Base-by-base conservation (phyloP, 2,329 filamentous ascomycete genomes). In the Blastomyces emzantsi region DNA sequence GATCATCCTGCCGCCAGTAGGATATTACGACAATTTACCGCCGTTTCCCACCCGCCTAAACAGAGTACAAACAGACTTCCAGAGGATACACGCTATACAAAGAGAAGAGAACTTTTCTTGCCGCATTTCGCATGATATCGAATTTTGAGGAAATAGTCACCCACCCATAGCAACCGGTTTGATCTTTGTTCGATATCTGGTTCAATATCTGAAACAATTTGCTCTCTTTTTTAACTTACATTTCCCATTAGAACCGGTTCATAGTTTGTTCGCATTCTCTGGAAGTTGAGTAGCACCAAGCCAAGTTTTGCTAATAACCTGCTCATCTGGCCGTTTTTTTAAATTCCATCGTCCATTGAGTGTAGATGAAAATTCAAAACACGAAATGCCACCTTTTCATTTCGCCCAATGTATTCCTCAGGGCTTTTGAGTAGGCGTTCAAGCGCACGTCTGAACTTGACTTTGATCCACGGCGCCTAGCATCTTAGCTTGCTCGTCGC, bases 391-490 rank as follows among this genome's bases (percentile, higher is more conserved):
- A 47, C 30, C 7, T n/a, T 59, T 15, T 49, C 1, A 19, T 49
- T 45, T 47, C 57, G 30, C 41, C 6, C 13, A 33, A 47, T 33
- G 22, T 69, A 60, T 71, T 70, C 68, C 51, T 47, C 30, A 49
- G 25, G 30, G 36, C 8, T 47, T 30, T 11, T 25, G 13, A 17
- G 19, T 36, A 17, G 60, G 51, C 17, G 41, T 17, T 15, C 41
- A 30, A 22, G 41, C 47, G 41, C 61, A 63, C 22, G 52, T 63
- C 17, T 56, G 19, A 39, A 63, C 47, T 30, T 63, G 43, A 36
- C 25, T 49, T 36, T 22, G 54, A 36, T 63, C 51, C 54, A 63
- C 61, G 8, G 54, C 54, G 39, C 61, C 61, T 19, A 63, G 33
- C 22, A 63, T 25, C 28, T 58, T 63, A 11, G 61, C 61, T 54